Conservation (phyloP, 2,329 filamentous ascomycete species). For the Cladosporium sp. region DNA sequence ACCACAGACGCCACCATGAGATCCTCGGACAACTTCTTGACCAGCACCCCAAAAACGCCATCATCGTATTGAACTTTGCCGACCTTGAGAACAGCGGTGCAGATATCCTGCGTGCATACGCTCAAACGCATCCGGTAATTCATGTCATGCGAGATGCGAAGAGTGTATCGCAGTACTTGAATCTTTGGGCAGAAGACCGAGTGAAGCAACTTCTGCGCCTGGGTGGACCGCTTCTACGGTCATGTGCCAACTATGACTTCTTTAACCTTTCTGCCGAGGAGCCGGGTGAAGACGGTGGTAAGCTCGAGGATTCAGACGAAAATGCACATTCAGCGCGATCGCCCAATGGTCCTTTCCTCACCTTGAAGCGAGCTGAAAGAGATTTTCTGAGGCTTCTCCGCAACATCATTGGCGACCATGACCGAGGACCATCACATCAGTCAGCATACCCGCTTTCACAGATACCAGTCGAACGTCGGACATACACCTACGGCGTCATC, state of each 20-base stretch:
- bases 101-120: slow-evolving; percentile 62
- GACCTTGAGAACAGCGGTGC: slow-evolving; percentile 68
- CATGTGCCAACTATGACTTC: slow-evolving; percentile 74
- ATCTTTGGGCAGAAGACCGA: slow-evolving; percentile 55
- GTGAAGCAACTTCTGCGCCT: slow-evolving; percentile 61
- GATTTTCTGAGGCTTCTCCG: slow-evolving; percentile 71
- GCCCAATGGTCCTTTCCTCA: slow-evolving; percentile 61
- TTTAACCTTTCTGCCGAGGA: slow-evolving; percentile 64
- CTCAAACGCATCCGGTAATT: slow-evolving; percentile 68
- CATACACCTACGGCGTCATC: slow-evolving; percentile 68
- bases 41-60: slow-evolving; percentile 60
- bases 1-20: slow-evolving; percentile 64
- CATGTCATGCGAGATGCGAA: slow-evolving; percentile 67
- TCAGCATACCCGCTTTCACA: slow-evolving; percentile 67
- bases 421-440: slow-evolving; percentile 59
- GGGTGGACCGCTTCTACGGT: slow-evolving; percentile 61
- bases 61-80: slow-evolving; percentile 71
- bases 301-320: not conserved
- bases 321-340: slow-evolving; percentile 27
- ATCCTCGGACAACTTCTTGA: slow-evolving; percentile 63
- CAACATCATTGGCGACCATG: slow-evolving; percentile 57
- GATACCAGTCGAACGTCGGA: slow-evolving; percentile 61
- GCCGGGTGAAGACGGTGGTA: not conserved
- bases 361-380: slow-evolving; percentile 67
- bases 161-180: slow-evolving; percentile 65